Percentiles rank a stretch among this genome's conserved stretches.
These are phyloP conservation scores for Laguncularia racemosa DNA, from an alignment of 345 rosid species.

Conservation along the genomic window DNA sequence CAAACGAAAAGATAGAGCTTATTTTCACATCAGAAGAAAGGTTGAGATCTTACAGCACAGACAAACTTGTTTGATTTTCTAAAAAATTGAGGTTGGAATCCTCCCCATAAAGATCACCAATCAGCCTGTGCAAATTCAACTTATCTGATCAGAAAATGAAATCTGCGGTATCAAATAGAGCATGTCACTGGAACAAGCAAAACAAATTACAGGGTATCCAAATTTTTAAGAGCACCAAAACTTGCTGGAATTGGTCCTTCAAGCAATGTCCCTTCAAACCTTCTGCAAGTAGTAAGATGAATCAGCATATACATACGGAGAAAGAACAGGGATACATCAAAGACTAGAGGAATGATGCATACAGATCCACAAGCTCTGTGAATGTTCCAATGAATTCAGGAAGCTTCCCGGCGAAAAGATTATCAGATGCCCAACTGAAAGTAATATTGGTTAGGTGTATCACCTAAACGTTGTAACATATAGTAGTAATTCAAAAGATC, in stretches of 20 bases:
- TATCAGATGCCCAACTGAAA: constrained; percentile 63
- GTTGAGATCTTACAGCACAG: constrained; percentile 32
- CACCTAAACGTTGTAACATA: background rate
- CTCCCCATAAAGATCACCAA: constrained; percentile 40
- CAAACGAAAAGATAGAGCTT: background rate
- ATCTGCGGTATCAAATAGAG: background rate
- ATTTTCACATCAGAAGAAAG: background rate
- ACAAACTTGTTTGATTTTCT: constrained; percentile 26
- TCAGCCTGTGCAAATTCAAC: constrained; percentile 25
- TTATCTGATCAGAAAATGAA: background rate
- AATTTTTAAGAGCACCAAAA: constrained; percentile 29
- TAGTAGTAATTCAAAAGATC: background rate
- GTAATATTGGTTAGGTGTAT: background rate
- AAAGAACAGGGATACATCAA: background rate
- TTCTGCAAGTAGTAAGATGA: constrained; percentile 18
- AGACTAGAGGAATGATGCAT: constrained; percentile 8
- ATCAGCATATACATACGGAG: background rate
- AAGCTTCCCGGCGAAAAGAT: constrained; percentile 38
- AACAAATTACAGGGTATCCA: constrained; percentile 38
- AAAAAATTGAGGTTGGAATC: constrained; percentile 46
- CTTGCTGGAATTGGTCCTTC: constrained; percentile 53
- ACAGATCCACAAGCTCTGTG: constrained; percentile 39
- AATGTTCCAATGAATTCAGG: constrained; percentile 41
- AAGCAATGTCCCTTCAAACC: constrained; percentile 41
- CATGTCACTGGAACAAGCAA: background rate